Base-by-base conservation (phyloP, 2,329 filamentous ascomycete species). In the Verticillium nonalfalfae region DNA sequence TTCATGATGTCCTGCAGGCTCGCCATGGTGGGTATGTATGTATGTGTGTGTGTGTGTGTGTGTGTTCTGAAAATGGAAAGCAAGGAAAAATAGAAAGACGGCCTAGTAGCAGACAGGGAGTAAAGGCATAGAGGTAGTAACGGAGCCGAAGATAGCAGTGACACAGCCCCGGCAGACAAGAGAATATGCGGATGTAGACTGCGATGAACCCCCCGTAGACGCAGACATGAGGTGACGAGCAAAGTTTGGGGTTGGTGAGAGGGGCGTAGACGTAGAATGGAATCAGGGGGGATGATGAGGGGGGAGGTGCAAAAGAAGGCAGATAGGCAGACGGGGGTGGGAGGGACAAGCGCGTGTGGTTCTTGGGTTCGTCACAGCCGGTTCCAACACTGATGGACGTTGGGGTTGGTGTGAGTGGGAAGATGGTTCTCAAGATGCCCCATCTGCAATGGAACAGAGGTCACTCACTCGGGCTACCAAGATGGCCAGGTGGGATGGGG, bases 1-100 rank as follows among this genome's bases (percentile, higher is more conserved):
- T 84, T 82, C 79, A 85, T 84, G 71, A 85, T 85, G 68, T 81
- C 81, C 68, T 78, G 79, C 66, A 85, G 77, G 69, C 79, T 82
- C 66, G 81, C 77, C 82, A 85, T 84, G 74, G 72, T 73, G 26
- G 26, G 26, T 26, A 4, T 26, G 26, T 26, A 26, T 26, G 71
- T 72, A 69, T 36, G 71, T 72, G 69, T 67, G 72, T 69, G n/a
- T n/a, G 26, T 26, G 26, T 26, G 71, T 72, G 69, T 5, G 71
- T 72, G 69, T 67, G 72, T 69, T 65, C 72, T 76, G 73, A 72
- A 77, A 74, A 69, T 73, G 75, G 75, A 76, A 74, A 73, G 58
- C 58, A 62, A 39, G 57, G 58, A 58, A 58, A 40, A 50, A 57
- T 59, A 63, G 54, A 60, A 56, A 56, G 52, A 34, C 52, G 63